phyloP scores from a whole-genome alignment of 371 early-diverging fungal species.

The Apophysomyces trapeziformis region DNA sequence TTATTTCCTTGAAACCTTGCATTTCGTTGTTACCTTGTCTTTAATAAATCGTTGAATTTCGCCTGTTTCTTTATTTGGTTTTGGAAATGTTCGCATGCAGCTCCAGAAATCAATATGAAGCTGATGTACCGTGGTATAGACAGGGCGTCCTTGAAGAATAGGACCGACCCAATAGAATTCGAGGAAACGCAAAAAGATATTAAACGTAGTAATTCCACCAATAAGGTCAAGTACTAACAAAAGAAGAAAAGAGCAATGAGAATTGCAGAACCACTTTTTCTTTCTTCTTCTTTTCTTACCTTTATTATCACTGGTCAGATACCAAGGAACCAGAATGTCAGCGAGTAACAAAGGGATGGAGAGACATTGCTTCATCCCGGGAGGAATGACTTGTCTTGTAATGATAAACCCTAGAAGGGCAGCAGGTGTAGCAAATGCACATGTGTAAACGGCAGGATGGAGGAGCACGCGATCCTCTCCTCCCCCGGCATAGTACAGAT shows the following conservation, averaged over 20 bases:
- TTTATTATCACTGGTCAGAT: constrained; percentile 21
- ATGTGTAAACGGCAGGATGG: not conserved
- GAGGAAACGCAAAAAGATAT: constrained; percentile 33
- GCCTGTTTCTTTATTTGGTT: constrained; percentile 27
- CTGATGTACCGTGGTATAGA: constrained; percentile 26
- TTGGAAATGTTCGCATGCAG: constrained; percentile 42
- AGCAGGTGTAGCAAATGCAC: constrained; percentile 18
- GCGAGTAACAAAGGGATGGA: constrained; percentile 37
- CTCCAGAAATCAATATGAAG: constrained; percentile 42
- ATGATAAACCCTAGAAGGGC: constrained; percentile 20
- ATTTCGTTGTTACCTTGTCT: constrained; percentile 31
- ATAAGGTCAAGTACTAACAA: constrained; percentile 32
- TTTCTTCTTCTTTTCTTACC: not conserved
- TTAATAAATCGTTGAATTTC: constrained; percentile 27
- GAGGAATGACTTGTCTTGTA: constrained; percentile 25
- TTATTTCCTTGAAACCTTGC: not conserved
- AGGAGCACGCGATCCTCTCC: constrained; percentile 19
- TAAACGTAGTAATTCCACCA: constrained; percentile 22
- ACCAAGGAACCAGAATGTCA: constrained; percentile 31
- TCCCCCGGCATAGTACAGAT: constrained; percentile 1
- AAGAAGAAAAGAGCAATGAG: not conserved
- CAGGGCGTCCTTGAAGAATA: constrained; percentile 30
- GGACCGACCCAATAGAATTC: constrained; percentile 43
- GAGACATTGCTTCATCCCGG: constrained; percentile 30
- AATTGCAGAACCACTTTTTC: not conserved